phyloP scores from a whole-genome alignment of 805 yeast species.

The Starmera dryadoides region DNA sequence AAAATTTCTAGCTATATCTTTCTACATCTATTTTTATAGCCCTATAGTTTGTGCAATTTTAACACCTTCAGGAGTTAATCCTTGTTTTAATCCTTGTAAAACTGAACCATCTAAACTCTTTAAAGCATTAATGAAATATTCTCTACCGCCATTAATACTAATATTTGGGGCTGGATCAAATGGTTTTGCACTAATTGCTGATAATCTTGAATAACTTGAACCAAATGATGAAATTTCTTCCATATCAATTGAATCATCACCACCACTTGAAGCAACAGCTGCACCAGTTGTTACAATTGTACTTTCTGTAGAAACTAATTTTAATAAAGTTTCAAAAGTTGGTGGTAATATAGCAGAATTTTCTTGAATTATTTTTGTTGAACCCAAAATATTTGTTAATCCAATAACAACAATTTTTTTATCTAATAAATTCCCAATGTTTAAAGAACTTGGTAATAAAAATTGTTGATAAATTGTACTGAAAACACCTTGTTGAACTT shows the following conservation, averaged over 20 bases:
- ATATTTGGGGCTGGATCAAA: constrained; percentile 50
- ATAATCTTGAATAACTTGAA: constrained; percentile 70
- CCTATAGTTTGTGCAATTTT: neutral
- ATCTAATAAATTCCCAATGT: constrained; percentile 43
- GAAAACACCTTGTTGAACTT: constrained; percentile 57
- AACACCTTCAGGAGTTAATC: neutral
- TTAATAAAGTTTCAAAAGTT: constrained; percentile 37
- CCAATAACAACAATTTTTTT: constrained; percentile 50
- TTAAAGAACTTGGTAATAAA: constrained; percentile 32
- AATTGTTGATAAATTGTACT: constrained; percentile 39
- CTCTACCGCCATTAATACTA: constrained; percentile 11
- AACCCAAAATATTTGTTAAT: constrained; percentile 33
- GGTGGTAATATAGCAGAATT: constrained; percentile 34
- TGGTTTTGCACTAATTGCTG: constrained; percentile 49
- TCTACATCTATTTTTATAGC: neutral
- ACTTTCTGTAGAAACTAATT: constrained; percentile 29
- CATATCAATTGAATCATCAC: constrained; percentile 37
- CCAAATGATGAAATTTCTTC: constrained; percentile 83
- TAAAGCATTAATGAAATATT: constrained; percentile 13
- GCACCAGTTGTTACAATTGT: constrained; percentile 16
- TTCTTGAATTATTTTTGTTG: constrained; percentile 28
- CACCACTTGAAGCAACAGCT: constrained; percentile 22
- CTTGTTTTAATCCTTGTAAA: neutral
- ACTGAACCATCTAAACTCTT: constrained; percentile 9
- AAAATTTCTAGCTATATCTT: too few species aligned